Percentiles rank a stretch among this genome's conserved stretches.
These are phyloP conservation scores for Agrostemma githago DNA, from an alignment of 148 eudicot genomes.

Conservation along the genomic window DNA sequence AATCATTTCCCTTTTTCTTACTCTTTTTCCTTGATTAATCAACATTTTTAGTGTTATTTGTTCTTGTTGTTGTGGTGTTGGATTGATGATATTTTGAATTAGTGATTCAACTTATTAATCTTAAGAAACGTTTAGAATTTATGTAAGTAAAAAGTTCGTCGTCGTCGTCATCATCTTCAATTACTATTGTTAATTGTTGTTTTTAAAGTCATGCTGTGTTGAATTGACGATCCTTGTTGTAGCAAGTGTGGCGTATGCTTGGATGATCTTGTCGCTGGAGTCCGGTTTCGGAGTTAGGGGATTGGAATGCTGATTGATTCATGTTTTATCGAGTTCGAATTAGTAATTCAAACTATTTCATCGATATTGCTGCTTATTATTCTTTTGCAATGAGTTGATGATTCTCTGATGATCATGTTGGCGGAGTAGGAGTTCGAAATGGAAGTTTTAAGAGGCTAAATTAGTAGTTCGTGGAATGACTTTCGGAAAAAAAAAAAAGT, in stretches of 20 bases:
- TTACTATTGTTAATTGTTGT: background rate
- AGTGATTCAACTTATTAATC: background rate
- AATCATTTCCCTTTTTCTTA: background rate
- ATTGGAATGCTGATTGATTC: too few relatives aligned
- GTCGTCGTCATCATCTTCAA: too few relatives aligned
- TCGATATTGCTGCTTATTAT: background rate
- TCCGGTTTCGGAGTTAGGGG: too few relatives aligned
- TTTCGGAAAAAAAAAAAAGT: background rate
- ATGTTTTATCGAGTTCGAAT: background rate
- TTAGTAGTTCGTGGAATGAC: background rate
- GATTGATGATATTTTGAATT: background rate
- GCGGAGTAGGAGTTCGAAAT: background rate
- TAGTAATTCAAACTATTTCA: background rate
- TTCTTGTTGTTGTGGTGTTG: background rate
- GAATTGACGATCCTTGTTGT: background rate
- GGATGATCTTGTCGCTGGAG: background rate
- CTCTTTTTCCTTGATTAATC: background rate
- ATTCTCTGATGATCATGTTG: background rate
- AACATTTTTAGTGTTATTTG: too few relatives aligned
- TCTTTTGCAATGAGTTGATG: background rate
- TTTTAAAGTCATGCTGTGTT: background rate
- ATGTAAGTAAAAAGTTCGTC: too few relatives aligned
- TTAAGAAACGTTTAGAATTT: too few relatives aligned
- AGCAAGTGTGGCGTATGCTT: background rate
- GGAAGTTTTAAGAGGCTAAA: background rate